Percentiles rank a stretch among this genome's conserved stretches.
Evolutionary conservation across 2,329 filamentous ascomycete species (phyloP).

Genomic region (Elsinoe ampelina): DNA sequence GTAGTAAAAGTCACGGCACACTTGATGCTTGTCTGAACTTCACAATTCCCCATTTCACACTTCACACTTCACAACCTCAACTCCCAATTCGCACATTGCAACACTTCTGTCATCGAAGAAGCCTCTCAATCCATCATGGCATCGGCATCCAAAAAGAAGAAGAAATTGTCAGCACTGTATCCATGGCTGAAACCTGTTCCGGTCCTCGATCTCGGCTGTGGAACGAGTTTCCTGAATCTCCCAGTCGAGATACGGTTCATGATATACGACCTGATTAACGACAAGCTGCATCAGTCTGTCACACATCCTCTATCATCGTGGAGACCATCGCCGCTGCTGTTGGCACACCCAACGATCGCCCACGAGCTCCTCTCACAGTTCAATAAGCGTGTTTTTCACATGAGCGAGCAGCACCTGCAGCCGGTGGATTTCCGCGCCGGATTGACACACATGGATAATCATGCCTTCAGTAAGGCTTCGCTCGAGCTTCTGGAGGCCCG

Average conservation of each 20-base stretch:
- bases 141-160: not conserved
- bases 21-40: no score
- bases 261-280: not conserved
- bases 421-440: not conserved
- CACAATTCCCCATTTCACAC: no score
- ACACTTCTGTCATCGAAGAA: not conserved
- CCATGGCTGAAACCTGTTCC: not conserved
- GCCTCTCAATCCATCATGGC: not conserved
- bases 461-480: not conserved
- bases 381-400: not conserved
- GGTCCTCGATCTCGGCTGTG: not conserved
- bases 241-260: slow-evolving; percentile 3
- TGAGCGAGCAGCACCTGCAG: not conserved
- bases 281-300: not conserved
- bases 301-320: not conserved
- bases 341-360: not conserved
- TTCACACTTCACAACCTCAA: not conserved
- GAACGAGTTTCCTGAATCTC: not conserved
- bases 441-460: not conserved
- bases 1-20: no score
- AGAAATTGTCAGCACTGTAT: not conserved
- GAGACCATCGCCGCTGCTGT: not conserved
- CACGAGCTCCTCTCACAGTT: not conserved
- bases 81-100: not conserved
- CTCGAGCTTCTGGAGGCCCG: not conserved